Evolutionary conservation across 2,329 filamentous ascomycete species (phyloP).

Genomic region (Aspergillus texensis): DNA sequence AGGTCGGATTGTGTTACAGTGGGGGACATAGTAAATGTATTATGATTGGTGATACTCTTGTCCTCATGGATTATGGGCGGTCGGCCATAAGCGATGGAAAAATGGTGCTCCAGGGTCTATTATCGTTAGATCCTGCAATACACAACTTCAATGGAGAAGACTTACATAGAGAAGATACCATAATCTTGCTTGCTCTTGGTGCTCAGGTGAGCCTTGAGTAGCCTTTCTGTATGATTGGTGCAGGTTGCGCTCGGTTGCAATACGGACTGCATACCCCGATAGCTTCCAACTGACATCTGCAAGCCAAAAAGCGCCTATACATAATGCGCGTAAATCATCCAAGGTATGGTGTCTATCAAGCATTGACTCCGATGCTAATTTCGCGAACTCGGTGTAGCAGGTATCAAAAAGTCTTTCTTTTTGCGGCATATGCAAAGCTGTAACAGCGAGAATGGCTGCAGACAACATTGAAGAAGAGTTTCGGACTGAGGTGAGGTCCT

Average conservation of each 20-base stretch:
- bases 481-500: slow-evolving; percentile 49
- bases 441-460: slow-evolving; percentile 52
- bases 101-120: slow-evolving; percentile 47
- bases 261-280: slow-evolving; percentile 46
- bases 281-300: slow-evolving; percentile 55
- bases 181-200: slow-evolving; percentile 40
- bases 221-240: slow-evolving; percentile 47
- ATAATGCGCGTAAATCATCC: slow-evolving; percentile 56
- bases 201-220: slow-evolving; percentile 40
- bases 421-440: slow-evolving; percentile 53
- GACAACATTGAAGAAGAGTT: slow-evolving; percentile 49
- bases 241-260: slow-evolving; percentile 47
- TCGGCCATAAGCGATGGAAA: slow-evolving; percentile 48
- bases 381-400: slow-evolving; percentile 56
- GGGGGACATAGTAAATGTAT: slow-evolving; percentile 34
- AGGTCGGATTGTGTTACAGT: slow-evolving; percentile 38
- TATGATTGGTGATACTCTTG: slow-evolving; percentile 40
- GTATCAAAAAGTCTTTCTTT: slow-evolving; percentile 51
- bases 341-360: slow-evolving; percentile 54
- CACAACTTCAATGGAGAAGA: background rate
- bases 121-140: slow-evolving; percentile 15
- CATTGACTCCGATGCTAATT: slow-evolving; percentile 56
- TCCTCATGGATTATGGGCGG: slow-evolving; percentile 49
- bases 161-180: slow-evolving; percentile 49
- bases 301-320: slow-evolving; percentile 59